Evolutionary conservation across 805 yeast genomes (phyloP), one percentile per base, ranked within the genome.

Genomic region (Lachancea cidri): DNA sequence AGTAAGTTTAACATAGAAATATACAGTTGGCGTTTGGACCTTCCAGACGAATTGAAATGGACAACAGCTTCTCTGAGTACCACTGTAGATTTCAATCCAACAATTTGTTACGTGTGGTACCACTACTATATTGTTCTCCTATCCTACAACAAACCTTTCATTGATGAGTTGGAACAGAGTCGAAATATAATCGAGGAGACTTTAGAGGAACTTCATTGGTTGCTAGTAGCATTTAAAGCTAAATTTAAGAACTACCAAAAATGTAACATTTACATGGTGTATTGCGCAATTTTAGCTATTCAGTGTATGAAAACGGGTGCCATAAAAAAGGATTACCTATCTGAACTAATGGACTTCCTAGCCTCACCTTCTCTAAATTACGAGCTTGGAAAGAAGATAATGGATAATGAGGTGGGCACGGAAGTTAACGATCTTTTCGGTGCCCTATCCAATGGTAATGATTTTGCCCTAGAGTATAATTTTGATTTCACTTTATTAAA

Each of bases 81-180:
- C 33, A 41, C 43, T 18, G 55, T 69, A 16, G 70, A 72, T 2
- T 71, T 66, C 41, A 72, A 76, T 46, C 79, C 81, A 0, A 73
- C 76, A 1, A 55, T 64, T 11, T 64, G 73, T 42, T 65, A 72
- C 36, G 68, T 76, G 14, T 61, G 74, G 44, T 74, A 71, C 47
- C 77, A 74, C 49, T 77, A 76, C 53, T 77, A 76, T 49, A 67
- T 78, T 27, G 66, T 74, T 7, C 51, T 75, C n/a, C 62, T 78
- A 13, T 77, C 83, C 47, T 65, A 77, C 33, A 77, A 77, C 49
- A 62, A 79, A 20, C 81, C 81, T 4, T 77, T 77, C 48, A 67
- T 76, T 5, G 49, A 44, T 27, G 58, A 56, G 19, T 35, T 48
- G 1, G 38, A 41, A 8, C 40, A 51, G 31, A 52, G 60, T 32